Percentiles rank a stretch among this genome's conserved stretches.
phyloP scores from a whole-genome alignment of 139 green algal species.

The Coelastrella sp. region DNA sequence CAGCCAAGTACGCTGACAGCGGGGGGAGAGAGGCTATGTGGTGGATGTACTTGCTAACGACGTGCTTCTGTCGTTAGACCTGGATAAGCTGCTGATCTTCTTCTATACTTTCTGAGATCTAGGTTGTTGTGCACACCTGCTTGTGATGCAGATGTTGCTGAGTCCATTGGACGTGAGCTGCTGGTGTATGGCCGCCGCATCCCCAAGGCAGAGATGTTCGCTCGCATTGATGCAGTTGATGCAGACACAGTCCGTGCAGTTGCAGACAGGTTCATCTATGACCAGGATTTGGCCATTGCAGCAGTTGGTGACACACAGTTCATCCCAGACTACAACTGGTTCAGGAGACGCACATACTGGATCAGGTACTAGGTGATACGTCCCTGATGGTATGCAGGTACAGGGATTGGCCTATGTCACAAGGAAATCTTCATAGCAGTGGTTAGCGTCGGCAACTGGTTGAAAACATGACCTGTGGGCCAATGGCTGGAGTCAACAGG shows the following conservation, averaged over 20 bases:
- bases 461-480: no score
- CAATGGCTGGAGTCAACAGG: no score
- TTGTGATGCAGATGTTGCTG: constrained; percentile 74
- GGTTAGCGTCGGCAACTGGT: no score
- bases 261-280: constrained; percentile 92
- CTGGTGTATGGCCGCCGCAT: constrained; percentile 96
- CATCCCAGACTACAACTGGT: constrained; percentile 97
- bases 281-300: constrained; percentile 91
- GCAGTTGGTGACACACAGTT: constrained; percentile 90
- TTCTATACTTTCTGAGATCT: no score
- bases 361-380: constrained; percentile 83
- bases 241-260: constrained; percentile 86
- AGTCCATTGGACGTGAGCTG: constrained; percentile 96
- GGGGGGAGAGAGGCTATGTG: no score
- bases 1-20: no score
- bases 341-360: constrained; percentile 94
- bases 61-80: no score
- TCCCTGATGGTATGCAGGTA: background rate
- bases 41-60: no score
- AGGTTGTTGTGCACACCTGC: background rate
- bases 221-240: constrained; percentile 96
- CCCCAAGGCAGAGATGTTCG: constrained; percentile 96
- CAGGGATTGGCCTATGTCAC: background rate
- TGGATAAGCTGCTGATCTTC: no score
- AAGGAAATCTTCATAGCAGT: no score